Evolutionary conservation across 768 basidiomycete species (phyloP).

Genomic region (Lentinula edodes): DNA sequence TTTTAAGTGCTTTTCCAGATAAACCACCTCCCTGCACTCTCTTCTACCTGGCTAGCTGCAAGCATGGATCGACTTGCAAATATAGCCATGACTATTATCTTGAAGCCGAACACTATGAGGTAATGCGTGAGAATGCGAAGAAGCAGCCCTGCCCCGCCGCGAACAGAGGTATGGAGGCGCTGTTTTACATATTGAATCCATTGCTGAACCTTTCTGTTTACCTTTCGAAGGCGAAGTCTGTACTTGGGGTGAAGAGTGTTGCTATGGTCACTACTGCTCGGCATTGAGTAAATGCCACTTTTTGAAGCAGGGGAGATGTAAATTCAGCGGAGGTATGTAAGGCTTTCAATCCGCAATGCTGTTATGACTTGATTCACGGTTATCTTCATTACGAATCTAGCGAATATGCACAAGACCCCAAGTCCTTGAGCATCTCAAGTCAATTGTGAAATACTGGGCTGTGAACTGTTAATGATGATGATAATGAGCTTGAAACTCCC

Average conservation of each 20-base stretch:
- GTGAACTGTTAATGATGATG: background rate
- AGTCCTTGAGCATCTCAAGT: constrained; percentile 8
- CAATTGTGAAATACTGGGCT: background rate
- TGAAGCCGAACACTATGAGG: constrained; percentile 44
- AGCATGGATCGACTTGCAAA: constrained; percentile 51
- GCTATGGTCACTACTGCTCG: constrained; percentile 49
- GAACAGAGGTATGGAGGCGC: constrained; percentile 43
- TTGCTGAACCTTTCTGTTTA: constrained; percentile 5
- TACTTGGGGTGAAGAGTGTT: constrained; percentile 55
- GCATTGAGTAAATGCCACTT: constrained; percentile 36
- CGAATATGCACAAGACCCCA: constrained; percentile 31
- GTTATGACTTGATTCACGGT: constrained; percentile 7
- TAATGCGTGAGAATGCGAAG: constrained; percentile 52
- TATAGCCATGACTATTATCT: constrained; percentile 60
- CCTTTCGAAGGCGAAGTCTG: constrained; percentile 44
- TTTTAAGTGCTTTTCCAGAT: constrained; percentile 28
- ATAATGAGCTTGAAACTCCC: background rate
- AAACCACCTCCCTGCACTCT: constrained; percentile 63
- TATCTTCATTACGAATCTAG: constrained; percentile 16
- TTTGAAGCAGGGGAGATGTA: constrained; percentile 53
- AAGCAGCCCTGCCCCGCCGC: constrained; percentile 56
- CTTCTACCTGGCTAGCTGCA: constrained; percentile 59
- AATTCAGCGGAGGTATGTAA: constrained; percentile 52
- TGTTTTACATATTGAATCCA: background rate
- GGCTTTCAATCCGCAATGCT: constrained; percentile 1